Evolutionary conservation across 176 grass and related monocot species (phyloP), one percentile per base, ranked within the genome.

Genomic region (Leersia perrieri): DNA sequence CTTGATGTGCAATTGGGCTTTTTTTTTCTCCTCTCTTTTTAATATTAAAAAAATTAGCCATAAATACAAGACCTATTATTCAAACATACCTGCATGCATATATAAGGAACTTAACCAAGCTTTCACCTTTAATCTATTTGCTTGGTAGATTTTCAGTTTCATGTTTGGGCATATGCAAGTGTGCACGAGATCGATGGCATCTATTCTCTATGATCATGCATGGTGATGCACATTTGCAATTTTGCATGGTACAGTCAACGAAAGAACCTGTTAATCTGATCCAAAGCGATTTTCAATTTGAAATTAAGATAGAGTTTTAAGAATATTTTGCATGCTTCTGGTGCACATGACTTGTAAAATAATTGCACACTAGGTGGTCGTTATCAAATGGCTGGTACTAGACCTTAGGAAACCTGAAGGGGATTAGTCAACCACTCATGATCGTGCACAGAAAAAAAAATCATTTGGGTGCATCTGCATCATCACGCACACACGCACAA

Each of bases 351-450:
- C 16, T 49, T 49, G 16, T 47, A 49, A 20, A 13, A 49, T n/a
- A 49, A 49, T 49, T 49, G 49, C 49, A 53, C 20, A n/a, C 22
- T 53, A 9, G 20, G 20, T 53, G 49, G 49, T 8, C 7, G 15
- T 34, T 66, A 9, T 66, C 32, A 10, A 33, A 22, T 66, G 30
- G 7, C 7, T 66, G 30, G 29, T 33, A 10, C 5, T 41, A 23
- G 67, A 42, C 25, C 35, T 33, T 78, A 20, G 7, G 29, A 49
- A 60, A 61, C 0, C 4, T 3, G 12, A 34, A 61, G 0, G 1
- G 14, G 18, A 64, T 77, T 18, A 44, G 74, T 44, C 74, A 44
- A 78, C 42, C 77, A 66, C 77, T 79, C 63, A 27, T n/a, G 41
- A 53, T 68, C 44, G 7, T n/a, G 49, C 49, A 20, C 0, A 16